These are phyloP conservation scores for Rhodotorula sp. DNA, from an alignment of 1,284 basidiomycete species.

Conservation along the genomic window DNA sequence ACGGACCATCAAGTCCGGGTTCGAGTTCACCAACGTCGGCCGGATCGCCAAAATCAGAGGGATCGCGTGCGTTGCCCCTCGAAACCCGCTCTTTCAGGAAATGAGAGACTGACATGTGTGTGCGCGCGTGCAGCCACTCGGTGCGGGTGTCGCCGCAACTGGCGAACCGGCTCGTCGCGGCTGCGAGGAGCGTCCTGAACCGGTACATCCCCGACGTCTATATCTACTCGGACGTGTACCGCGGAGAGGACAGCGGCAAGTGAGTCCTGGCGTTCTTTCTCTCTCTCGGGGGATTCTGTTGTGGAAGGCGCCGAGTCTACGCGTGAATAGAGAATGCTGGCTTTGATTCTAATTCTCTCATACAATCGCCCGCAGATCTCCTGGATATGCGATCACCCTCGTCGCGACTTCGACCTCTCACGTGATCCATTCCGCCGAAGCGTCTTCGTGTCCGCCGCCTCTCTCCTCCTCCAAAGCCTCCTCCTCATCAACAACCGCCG, in stretches of 20 bases:
- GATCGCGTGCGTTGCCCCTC: conserved; percentile 67
- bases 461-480: conserved; percentile 16
- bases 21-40: conserved; percentile 88
- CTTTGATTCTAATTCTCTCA: too few relatives aligned
- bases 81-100: too few relatives aligned
- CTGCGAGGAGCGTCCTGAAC: conserved; percentile 85
- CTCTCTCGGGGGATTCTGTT: too few relatives aligned
- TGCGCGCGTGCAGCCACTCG: conserved; percentile 68
- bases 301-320: neutral
- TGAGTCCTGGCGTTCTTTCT: conserved; percentile 50
- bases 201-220: conserved; percentile 98
- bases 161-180: conserved; percentile 95
- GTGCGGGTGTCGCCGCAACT: conserved; percentile 96
- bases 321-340: too few relatives aligned
- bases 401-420: conserved; percentile 90
- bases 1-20: conserved; percentile 76
- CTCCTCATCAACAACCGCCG: neutral
- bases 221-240: conserved; percentile 97
- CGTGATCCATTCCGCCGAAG: conserved; percentile 83
- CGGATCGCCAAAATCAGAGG: conserved; percentile 93
- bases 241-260: conserved; percentile 96
- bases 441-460: conserved; percentile 69
- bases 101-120: too few relatives aligned
- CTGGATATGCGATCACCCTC: conserved; percentile 89
- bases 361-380: conserved; percentile 62